phyloP scores from a whole-genome alignment of 1,284 basidiomycete genomes.

The Schizophyllum commune region DNA sequence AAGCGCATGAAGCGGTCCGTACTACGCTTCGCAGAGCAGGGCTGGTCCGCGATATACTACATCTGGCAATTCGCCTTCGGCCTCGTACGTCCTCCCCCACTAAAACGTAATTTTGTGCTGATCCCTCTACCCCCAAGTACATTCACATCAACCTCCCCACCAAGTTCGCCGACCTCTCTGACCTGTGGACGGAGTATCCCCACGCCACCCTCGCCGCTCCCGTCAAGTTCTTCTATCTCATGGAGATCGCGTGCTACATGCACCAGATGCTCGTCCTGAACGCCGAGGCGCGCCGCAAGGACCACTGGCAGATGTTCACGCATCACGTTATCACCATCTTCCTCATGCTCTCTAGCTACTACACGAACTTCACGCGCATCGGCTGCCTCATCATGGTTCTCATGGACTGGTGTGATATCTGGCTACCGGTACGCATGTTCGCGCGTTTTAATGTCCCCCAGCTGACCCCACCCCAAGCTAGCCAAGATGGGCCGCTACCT shows the following conservation, averaged over 20 bases:
- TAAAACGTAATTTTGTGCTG: constrained; percentile 6
- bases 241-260: constrained; percentile 88
- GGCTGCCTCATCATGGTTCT: constrained; percentile 85
- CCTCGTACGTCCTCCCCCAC: constrained; percentile 53
- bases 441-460: constrained; percentile 4
- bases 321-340: constrained; percentile 90
- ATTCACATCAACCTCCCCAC: constrained; percentile 72
- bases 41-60: constrained; percentile 85
- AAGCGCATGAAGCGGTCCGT: constrained; percentile 63
- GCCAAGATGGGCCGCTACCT: constrained; percentile 95
- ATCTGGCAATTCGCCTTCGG: constrained; percentile 69
- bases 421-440: constrained; percentile 65
- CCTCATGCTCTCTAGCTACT: constrained; percentile 76
- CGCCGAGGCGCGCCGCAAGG: constrained; percentile 88
- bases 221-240: constrained; percentile 89
- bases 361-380: constrained; percentile 78
- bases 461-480: constrained; percentile 35
- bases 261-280: constrained; percentile 91
- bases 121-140: background rate
- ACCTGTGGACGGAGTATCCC: constrained; percentile 82
- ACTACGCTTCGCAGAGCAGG: constrained; percentile 89
- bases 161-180: constrained; percentile 53
- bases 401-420: constrained; percentile 93
- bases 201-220: constrained; percentile 70
- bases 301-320: constrained; percentile 93